Percentiles rank a stretch among this genome's conserved stretches.
Evolutionary conservation across 441 rosid genomes (phyloP).

Genomic region (California macrophylla): DNA sequence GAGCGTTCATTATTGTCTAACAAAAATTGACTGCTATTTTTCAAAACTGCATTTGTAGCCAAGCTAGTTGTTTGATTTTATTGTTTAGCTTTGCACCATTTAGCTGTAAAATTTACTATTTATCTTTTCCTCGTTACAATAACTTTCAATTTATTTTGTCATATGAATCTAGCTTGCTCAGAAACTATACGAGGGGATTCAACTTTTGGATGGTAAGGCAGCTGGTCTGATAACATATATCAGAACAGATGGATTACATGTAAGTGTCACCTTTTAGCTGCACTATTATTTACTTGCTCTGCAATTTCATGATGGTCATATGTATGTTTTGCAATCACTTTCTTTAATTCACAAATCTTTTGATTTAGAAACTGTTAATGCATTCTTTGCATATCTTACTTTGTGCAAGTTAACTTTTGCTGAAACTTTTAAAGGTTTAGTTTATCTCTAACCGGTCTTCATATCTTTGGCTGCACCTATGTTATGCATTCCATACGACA

Average conservation of each 20-base stretch:
- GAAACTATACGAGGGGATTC: conserved; percentile 88
- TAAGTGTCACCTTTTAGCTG: conserved; percentile 33
- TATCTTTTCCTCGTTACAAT: not conserved
- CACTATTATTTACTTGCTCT: conserved; percentile 5
- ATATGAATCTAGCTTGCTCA: conserved; percentile 74
- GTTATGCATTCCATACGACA: not conserved
- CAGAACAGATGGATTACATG: conserved; percentile 96
- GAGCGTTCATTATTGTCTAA: not conserved
- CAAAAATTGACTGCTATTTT: not conserved
- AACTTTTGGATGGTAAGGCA: conserved; percentile 57
- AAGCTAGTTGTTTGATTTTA: not conserved
- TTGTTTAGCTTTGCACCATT: not conserved
- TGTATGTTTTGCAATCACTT: not conserved
- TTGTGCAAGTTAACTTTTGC: not conserved
- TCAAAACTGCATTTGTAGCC: not conserved
- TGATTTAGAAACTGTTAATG: not conserved
- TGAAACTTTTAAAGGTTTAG: not conserved
- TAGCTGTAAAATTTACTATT: not conserved
- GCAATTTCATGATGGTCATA: not conserved
- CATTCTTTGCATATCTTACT: not conserved
- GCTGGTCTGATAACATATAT: conserved; percentile 84
- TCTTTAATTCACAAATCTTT: not conserved
- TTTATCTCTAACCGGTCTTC: not conserved
- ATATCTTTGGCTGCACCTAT: not conserved
- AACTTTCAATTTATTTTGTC: not conserved